Evolutionary conservation across 2,329 filamentous ascomycete species (phyloP).

Genomic region (Aspergillus calidoustus): DNA sequence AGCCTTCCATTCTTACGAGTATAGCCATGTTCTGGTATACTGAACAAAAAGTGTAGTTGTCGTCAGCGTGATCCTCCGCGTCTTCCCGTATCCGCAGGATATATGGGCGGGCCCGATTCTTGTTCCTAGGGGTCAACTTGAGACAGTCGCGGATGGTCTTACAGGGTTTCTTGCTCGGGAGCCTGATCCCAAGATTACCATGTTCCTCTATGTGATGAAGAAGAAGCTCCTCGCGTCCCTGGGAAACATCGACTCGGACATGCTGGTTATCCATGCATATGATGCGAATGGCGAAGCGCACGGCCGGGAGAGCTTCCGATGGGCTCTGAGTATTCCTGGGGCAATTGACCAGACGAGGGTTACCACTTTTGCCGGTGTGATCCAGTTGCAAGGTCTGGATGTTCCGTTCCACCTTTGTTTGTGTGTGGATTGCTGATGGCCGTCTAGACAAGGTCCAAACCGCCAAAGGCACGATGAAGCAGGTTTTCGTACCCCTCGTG

Average conservation of each 20-base stretch:
- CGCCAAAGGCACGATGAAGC: slow-evolving; percentile 19
- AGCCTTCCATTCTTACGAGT: neutral
- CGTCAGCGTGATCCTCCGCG: slow-evolving; percentile 9
- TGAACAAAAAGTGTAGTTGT: slow-evolving; percentile 9
- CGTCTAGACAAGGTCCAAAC: slow-evolving; percentile 8
- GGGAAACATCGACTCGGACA: slow-evolving; percentile 2
- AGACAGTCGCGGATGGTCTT: slow-evolving; percentile 4
- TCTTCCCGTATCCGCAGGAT: slow-evolving; percentile 17
- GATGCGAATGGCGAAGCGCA: slow-evolving; percentile 56
- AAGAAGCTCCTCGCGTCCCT: slow-evolving; percentile 13
- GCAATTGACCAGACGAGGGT: slow-evolving; percentile 17
- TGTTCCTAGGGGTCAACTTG: slow-evolving; percentile 16
- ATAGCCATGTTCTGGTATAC: neutral
- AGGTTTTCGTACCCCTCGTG: slow-evolving; percentile 16
- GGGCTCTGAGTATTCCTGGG: slow-evolving; percentile 20
- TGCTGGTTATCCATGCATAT: slow-evolving; percentile 20
- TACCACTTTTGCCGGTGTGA: slow-evolving; percentile 11
- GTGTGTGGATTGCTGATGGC: no score
- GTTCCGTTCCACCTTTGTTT: no score
- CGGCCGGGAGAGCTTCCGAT: slow-evolving; percentile 51
- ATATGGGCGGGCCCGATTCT: slow-evolving; percentile 23
- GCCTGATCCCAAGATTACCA: slow-evolving; percentile 14
- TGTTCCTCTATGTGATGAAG: slow-evolving; percentile 24
- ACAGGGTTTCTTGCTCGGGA: neutral
- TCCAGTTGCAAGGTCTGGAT: slow-evolving; percentile 16